Evolutionary conservation across 306 rosid species (phyloP).

Genomic region (Glycyrrhiza uralensis): DNA sequence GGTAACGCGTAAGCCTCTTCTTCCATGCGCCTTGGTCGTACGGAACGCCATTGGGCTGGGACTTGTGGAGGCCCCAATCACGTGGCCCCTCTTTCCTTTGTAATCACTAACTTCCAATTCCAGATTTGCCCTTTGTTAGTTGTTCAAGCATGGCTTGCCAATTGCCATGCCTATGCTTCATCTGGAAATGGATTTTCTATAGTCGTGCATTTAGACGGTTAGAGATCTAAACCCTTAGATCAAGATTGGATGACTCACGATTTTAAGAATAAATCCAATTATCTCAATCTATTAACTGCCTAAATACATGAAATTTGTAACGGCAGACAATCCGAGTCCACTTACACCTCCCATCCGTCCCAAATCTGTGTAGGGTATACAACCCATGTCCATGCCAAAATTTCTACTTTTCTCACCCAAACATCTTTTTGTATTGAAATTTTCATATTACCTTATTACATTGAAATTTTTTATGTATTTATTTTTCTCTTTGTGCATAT

Average conservation of each 20-base stretch:
- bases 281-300: too few relatives aligned
- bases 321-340: too few relatives aligned
- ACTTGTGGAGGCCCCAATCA: slow-evolving; percentile 21
- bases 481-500: too few relatives aligned
- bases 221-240: not conserved
- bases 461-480: too few relatives aligned
- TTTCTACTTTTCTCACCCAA: not conserved
- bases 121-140: slow-evolving; percentile 21
- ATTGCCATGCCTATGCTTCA: too few relatives aligned
- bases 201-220: too few relatives aligned
- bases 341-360: not conserved
- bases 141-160: too few relatives aligned
- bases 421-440: not conserved
- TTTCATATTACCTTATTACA: too few relatives aligned
- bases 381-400: not conserved
- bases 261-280: too few relatives aligned
- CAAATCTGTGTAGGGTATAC: not conserved
- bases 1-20: slow-evolving; percentile 9
- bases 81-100: slow-evolving; percentile 28
- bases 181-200: too few relatives aligned
- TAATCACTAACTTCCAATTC: not conserved
- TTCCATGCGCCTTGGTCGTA: slow-evolving; percentile 11
- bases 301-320: too few relatives aligned
- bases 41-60: slow-evolving; percentile 14
- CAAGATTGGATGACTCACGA: too few relatives aligned